These are phyloP conservation scores for Heliocybe sulcata DNA, from an alignment of 1,284 basidiomycete genomes.

Conservation along the genomic window DNA sequence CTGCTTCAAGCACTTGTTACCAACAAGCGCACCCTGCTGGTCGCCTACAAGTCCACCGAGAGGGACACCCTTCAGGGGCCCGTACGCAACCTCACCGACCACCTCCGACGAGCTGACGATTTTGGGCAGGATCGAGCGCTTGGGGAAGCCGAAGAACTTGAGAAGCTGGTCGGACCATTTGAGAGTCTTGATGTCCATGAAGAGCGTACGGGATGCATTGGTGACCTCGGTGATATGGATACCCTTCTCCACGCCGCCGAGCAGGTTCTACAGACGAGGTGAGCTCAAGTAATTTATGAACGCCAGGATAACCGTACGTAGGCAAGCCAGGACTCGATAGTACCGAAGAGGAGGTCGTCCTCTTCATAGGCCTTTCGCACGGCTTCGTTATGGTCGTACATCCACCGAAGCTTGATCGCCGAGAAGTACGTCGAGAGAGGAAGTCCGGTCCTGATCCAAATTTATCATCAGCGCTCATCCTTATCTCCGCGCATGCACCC, in stretches of 20 bases:
- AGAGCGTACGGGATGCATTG: slow-evolving; percentile 93
- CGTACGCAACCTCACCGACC: slow-evolving; percentile 72
- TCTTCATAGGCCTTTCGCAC: slow-evolving; percentile 78
- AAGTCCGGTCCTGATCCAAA: slow-evolving; percentile 66
- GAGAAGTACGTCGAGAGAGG: slow-evolving; percentile 97
- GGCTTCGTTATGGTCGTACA: slow-evolving; percentile 84
- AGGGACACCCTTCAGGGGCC: slow-evolving; percentile 70
- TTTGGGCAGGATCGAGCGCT: slow-evolving; percentile 73
- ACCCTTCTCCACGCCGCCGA: slow-evolving; percentile 61
- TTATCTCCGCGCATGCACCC: slow-evolving; percentile 13
- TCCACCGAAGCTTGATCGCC: slow-evolving; percentile 94
- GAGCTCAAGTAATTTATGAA: slow-evolving; percentile 8
- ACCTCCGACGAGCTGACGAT: slow-evolving; percentile 91
- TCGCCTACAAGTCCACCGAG: slow-evolving; percentile 94
- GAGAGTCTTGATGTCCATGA: slow-evolving; percentile 80
- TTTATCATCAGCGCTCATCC: slow-evolving; percentile 7
- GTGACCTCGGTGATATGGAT: slow-evolving; percentile 94
- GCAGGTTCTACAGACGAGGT: slow-evolving; percentile 58
- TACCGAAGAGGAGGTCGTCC: slow-evolving; percentile 87
- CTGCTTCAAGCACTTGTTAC: slow-evolving; percentile 85
- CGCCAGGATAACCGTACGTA: slow-evolving; percentile 50
- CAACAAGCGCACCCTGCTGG: slow-evolving; percentile 94
- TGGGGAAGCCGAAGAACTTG: slow-evolving; percentile 78
- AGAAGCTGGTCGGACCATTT: slow-evolving; percentile 82
- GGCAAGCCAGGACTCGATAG: slow-evolving; percentile 94